Conservation (phyloP, 2,329 filamentous ascomycete species). For the Bisporella sp. region DNA sequence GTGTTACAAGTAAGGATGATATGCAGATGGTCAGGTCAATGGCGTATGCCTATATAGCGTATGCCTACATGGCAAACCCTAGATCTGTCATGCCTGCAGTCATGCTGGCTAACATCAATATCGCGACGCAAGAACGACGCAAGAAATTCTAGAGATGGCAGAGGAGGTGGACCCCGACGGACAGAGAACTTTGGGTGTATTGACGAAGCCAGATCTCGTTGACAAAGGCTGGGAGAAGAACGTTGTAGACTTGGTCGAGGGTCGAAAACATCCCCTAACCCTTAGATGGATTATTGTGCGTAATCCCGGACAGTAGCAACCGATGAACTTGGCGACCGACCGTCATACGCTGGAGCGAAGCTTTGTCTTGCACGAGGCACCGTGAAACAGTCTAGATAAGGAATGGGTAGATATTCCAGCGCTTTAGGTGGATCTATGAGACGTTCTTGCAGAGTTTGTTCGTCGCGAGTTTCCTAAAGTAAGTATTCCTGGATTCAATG, state of each 20-base stretch:
- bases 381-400: no score
- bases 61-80: conserved; percentile 38
- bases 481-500: no score
- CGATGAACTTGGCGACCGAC: no score
- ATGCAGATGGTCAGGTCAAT: conserved; percentile 38
- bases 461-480: no score
- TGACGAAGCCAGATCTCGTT: conserved; percentile 54
- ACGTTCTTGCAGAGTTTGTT: no score
- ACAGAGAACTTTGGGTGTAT: conserved; percentile 33
- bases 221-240: conserved; percentile 30
- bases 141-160: conserved; percentile 32
- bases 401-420: no score
- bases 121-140: conserved; percentile 26
- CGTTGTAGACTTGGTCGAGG: conserved; percentile 5
- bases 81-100: conserved; percentile 12
- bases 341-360: no score
- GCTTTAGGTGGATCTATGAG: no score
- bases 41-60: conserved; percentile 45
- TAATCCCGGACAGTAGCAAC: conserved; percentile 24
- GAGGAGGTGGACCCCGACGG: conserved; percentile 31
- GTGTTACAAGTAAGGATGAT: conserved; percentile 29
- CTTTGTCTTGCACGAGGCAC: no score
- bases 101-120: conserved; percentile 12
- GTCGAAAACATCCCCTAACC: conserved; percentile 8
- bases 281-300: conserved; percentile 11